Evolutionary conservation across 2,329 filamentous ascomycete genomes (phyloP).

Genomic region (Pyrenophora teres): DNA sequence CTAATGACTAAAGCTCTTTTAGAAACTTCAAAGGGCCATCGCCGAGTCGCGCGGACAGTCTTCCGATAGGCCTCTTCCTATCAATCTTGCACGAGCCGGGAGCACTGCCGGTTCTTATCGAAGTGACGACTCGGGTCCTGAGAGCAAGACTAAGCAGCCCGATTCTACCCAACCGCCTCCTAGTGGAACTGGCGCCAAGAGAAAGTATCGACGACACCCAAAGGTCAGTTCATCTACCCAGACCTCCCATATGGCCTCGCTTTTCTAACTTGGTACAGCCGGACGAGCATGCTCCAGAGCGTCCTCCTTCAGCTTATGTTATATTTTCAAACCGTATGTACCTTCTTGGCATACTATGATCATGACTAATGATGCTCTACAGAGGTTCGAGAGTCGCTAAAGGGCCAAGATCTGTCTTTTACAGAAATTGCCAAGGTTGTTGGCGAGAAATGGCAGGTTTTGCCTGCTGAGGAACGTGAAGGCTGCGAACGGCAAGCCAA

Average conservation of each 20-base stretch:
- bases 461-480: slow-evolving; percentile 70
- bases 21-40: slow-evolving; percentile 85
- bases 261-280: slow-evolving; percentile 54
- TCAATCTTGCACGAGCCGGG: slow-evolving; percentile 52
- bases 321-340: slow-evolving; percentile 81
- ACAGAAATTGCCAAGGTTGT: slow-evolving; percentile 84
- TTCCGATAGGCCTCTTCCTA: slow-evolving; percentile 44
- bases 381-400: slow-evolving; percentile 79
- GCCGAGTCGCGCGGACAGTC: slow-evolving; percentile 68
- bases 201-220: slow-evolving; percentile 78
- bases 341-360: background rate
- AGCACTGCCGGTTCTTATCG: slow-evolving; percentile 60
- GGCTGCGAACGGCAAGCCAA: slow-evolving; percentile 74
- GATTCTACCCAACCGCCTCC: slow-evolving; percentile 46
- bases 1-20: slow-evolving; percentile 9
- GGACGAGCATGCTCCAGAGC: slow-evolving; percentile 78
- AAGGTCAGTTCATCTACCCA: slow-evolving; percentile 59
- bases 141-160: slow-evolving; percentile 53
- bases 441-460: slow-evolving; percentile 79
- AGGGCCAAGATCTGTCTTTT: slow-evolving; percentile 76
- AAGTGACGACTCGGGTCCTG: slow-evolving; percentile 59
- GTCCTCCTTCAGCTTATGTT: slow-evolving; percentile 81
- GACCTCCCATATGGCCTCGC: background rate
- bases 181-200: slow-evolving; percentile 56
- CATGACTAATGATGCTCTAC: slow-evolving; percentile 27